These are phyloP conservation scores for Trichoderma semiorbis DNA, from an alignment of 2,329 filamentous ascomycete genomes.

Conservation along the genomic window DNA sequence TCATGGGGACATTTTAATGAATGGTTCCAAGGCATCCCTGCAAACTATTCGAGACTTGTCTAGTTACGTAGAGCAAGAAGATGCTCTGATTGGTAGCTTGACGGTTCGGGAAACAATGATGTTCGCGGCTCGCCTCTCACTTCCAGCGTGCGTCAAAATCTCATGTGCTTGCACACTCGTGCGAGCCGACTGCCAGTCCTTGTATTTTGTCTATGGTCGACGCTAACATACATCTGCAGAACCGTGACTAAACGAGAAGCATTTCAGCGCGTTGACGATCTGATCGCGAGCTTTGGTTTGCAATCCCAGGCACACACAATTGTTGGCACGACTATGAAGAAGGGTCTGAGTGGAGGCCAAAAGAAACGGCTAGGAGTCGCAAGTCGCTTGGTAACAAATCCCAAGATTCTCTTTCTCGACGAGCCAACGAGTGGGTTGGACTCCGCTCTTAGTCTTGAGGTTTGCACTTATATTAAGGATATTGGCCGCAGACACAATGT, in stretches of 20 bases:
- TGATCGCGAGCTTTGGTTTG: conserved; percentile 72
- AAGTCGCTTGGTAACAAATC: conserved; percentile 75
- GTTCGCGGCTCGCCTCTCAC: conserved; percentile 42
- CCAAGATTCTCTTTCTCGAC: conserved; percentile 77
- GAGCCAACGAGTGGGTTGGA: conserved; percentile 83
- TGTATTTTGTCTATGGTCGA: background rate
- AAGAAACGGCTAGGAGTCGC: conserved; percentile 78
- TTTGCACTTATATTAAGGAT: conserved; percentile 67
- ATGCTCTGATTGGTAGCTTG: conserved; percentile 75
- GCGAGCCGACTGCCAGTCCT: background rate
- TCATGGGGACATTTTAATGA: conserved; percentile 52
- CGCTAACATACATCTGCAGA: background rate
- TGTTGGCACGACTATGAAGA: conserved; percentile 77
- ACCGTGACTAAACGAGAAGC: conserved; percentile 49
- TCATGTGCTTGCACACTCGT: background rate
- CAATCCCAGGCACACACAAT: conserved; percentile 64
- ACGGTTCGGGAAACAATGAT: conserved; percentile 76
- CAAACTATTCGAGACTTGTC: conserved; percentile 61
- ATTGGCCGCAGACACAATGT: conserved; percentile 40
- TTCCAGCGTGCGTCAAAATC: conserved; percentile 25
- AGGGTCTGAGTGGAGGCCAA: conserved; percentile 81
- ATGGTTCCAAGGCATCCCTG: conserved; percentile 54
- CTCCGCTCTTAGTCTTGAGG: conserved; percentile 71
- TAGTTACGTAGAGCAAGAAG: conserved; percentile 84
- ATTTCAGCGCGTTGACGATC: conserved; percentile 57